These are phyloP conservation scores for Somion occarium DNA, from an alignment of 1,284 basidiomycete genomes.

Conservation along the genomic window DNA sequence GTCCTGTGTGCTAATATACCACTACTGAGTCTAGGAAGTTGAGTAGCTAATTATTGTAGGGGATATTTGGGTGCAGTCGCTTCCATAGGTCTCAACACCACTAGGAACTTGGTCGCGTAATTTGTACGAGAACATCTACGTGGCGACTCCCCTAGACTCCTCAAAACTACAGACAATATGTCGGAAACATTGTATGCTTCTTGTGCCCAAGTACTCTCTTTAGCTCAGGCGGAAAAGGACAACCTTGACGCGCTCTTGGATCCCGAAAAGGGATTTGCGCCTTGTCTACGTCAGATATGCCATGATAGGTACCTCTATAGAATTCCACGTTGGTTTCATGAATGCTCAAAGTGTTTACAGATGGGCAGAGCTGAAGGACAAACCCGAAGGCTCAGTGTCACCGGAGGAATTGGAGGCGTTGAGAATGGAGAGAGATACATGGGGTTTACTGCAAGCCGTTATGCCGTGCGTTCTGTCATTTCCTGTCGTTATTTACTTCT, in stretches of 20 bases:
- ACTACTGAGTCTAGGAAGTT: too few relatives aligned
- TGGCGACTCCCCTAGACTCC: too few relatives aligned
- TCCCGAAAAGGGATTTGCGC: slow-evolving; percentile 65
- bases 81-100: too few relatives aligned
- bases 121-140: too few relatives aligned
- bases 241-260: slow-evolving; percentile 59
- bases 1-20: too few relatives aligned
- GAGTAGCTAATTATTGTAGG: too few relatives aligned
- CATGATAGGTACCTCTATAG: slow-evolving; percentile 49
- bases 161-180: too few relatives aligned
- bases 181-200: slow-evolving; percentile 43
- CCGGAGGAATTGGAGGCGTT: slow-evolving; percentile 56
- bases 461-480: slow-evolving; percentile 47
- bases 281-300: slow-evolving; percentile 59
- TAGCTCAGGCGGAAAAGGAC: slow-evolving; percentile 53
- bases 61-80: too few relatives aligned
- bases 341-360: slow-evolving; percentile 30
- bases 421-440: slow-evolving; percentile 75
- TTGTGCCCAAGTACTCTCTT: slow-evolving; percentile 60
- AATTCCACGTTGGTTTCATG: not conserved
- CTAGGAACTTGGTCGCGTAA: too few relatives aligned
- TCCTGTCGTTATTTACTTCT: not conserved
- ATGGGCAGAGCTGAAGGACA: slow-evolving; percentile 46
- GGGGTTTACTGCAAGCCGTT: slow-evolving; percentile 73
- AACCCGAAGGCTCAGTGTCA: slow-evolving; percentile 31